These are phyloP conservation scores for Colletotrichum aenigma DNA, from an alignment of 2,329 filamentous ascomycete species.

Conservation along the genomic window DNA sequence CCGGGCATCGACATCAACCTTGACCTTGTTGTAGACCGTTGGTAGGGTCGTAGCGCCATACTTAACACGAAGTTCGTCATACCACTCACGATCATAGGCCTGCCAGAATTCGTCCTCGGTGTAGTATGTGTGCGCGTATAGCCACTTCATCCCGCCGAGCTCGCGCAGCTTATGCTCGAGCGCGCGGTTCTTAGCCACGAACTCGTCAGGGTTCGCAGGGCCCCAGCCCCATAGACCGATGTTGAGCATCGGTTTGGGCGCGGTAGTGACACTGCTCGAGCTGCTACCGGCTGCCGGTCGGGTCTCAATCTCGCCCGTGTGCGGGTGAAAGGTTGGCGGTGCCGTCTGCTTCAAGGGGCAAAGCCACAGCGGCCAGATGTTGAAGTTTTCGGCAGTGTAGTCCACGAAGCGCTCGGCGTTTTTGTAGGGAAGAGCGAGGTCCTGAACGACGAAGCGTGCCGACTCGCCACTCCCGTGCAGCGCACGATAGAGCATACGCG, in stretches of 20 bases:
- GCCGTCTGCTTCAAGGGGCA: conserved; percentile 56
- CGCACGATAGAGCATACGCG: conserved; percentile 75
- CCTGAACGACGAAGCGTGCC: conserved; percentile 71
- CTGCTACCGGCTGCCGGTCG: not conserved
- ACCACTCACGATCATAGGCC: conserved; percentile 63
- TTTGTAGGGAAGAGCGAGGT: conserved; percentile 63
- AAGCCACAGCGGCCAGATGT: conserved; percentile 66
- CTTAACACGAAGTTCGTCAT: conserved; percentile 65
- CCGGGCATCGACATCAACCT: conserved; percentile 54
- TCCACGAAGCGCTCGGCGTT: conserved; percentile 57
- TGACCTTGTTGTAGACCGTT: conserved; percentile 74
- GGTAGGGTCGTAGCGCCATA: conserved; percentile 68
- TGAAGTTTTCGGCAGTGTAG: conserved; percentile 54
- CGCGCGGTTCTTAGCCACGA: conserved; percentile 71
- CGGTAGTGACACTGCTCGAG: not conserved
- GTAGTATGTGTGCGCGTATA: conserved; percentile 88
- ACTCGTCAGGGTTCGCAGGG: conserved; percentile 58
- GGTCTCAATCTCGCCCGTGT: conserved; percentile 41
- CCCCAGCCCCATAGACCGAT: conserved; percentile 83
- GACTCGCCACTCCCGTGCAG: conserved; percentile 71
- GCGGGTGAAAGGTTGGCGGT: conserved; percentile 61
- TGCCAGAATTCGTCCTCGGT: conserved; percentile 73
- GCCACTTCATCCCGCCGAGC: conserved; percentile 82
- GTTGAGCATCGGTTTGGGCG: conserved; percentile 55
- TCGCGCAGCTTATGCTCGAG: conserved; percentile 72